Percentiles rank a stretch among this genome's conserved stretches.
phyloP scores from a whole-genome alignment of 179 eudicot genomes.

The Amaranthus tricolor region DNA sequence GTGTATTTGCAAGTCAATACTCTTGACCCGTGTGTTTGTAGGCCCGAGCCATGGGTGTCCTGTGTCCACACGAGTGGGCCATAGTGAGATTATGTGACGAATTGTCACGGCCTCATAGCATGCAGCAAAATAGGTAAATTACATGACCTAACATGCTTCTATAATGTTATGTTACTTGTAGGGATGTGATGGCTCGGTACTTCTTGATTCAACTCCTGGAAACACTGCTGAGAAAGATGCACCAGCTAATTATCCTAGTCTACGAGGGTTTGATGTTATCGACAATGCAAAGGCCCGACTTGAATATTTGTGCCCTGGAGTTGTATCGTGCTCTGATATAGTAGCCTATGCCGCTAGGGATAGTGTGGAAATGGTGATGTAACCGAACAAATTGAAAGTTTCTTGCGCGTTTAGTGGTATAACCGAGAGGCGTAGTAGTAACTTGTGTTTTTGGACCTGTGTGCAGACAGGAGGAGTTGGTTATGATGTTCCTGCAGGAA shows the following conservation, averaged over 20 bases:
- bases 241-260: slow-evolving; percentile 63
- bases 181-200: slow-evolving; percentile 97
- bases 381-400: not conserved
- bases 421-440: not conserved
- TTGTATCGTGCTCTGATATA: slow-evolving; percentile 91
- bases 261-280: slow-evolving; percentile 80
- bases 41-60: too few species aligned
- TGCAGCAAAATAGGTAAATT: too few species aligned
- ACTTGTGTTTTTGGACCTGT: not conserved
- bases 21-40: too few species aligned
- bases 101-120: too few species aligned
- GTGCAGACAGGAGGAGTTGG: slow-evolving; percentile 72
- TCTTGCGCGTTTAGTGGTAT: too few species aligned
- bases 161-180: slow-evolving; percentile 11
- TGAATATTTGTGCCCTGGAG: slow-evolving; percentile 58
- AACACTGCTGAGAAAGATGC: slow-evolving; percentile 83
- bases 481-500: slow-evolving; percentile 75
- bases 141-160: slow-evolving; percentile 4
- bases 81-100: too few species aligned
- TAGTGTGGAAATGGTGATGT: slow-evolving; percentile 54
- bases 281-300: slow-evolving; percentile 72
- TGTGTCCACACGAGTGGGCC: too few species aligned
- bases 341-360: slow-evolving; percentile 89
- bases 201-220: slow-evolving; percentile 63
- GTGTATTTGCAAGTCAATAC: too few species aligned